Evolutionary conservation across 176 grass and related monocot genomes (phyloP), one percentile per base, ranked within the genome.

Genomic region (Oryza longistaminata): DNA sequence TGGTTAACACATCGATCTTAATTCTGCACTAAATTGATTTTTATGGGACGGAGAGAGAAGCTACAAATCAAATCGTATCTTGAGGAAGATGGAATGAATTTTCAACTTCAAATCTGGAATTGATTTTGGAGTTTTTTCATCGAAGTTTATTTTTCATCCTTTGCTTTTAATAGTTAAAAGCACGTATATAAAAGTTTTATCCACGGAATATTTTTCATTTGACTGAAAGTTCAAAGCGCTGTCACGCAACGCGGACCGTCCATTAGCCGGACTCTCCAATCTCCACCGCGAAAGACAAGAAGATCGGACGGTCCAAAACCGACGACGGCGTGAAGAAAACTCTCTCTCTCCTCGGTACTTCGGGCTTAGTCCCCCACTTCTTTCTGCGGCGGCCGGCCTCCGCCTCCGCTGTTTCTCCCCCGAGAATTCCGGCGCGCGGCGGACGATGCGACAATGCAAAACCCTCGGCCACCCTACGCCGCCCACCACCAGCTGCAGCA

Each of bases 401-500:
- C 34, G 34, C 58, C 58, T 81, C 34, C 53, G 71, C 44, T 69
- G 70, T 40, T 70, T 55, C 19, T 37, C n/a, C 55, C 70, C 67
- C 46, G 61, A 53, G 72, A 31, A 31, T 11, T 11, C 65, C 74
- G 82, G 21, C 31, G 86, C 52, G 17, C 53, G 70, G 85, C 74
- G 76, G 66, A 29, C 76, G 55, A 66, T 66, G 78, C 77, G 62
- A 88, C 71, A 83, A 94, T 97, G 94, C 94, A 93, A 95, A 87
- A 89, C 77, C 96, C 82, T 85, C 91, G 77, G 29, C 89, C 90
- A 53, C 82, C 90, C 64, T 90, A 91, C 74, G 88, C 86, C 71
- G 86, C 83, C 71, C 90, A 92, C 81, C 95, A 93, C 84, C 96
- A 93, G 70, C 93, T 98, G 72, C 96, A 95, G 82, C 96, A 95